Evolutionary conservation across 768 basidiomycete species (phyloP).

Genomic region (Boletellus ananiceps): DNA sequence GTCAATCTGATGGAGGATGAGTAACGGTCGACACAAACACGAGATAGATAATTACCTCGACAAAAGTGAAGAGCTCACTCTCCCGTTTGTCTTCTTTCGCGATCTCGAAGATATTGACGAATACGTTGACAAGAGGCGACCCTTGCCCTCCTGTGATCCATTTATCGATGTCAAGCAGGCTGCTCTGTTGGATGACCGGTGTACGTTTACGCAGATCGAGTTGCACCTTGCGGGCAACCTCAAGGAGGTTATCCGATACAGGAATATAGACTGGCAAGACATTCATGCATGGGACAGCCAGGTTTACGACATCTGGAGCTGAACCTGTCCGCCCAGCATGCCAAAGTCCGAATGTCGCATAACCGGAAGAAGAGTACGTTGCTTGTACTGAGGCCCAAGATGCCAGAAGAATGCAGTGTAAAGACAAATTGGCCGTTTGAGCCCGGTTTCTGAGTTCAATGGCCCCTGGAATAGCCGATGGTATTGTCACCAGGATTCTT

Average conservation of each 20-base stretch:
- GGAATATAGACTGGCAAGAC: slow-evolving; percentile 37
- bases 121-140: slow-evolving; percentile 37
- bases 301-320: slow-evolving; percentile 30
- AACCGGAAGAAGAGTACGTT: slow-evolving; percentile 19
- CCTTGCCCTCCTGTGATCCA: slow-evolving; percentile 32
- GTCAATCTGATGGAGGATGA: slow-evolving; percentile 24
- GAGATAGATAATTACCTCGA: slow-evolving; percentile 30
- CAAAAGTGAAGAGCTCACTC: slow-evolving; percentile 24
- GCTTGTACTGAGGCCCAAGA: slow-evolving; percentile 40
- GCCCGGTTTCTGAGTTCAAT: too few species aligned
- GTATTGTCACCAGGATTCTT: too few species aligned
- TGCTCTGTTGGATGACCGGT: slow-evolving; percentile 38
- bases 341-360: slow-evolving; percentile 43
- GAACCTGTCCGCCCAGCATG: slow-evolving; percentile 41
- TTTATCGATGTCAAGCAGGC: slow-evolving; percentile 32
- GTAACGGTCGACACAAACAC: slow-evolving; percentile 15
- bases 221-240: slow-evolving; percentile 32
- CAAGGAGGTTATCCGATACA: slow-evolving; percentile 17
- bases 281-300: slow-evolving; percentile 46
- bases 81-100: slow-evolving; percentile 22
- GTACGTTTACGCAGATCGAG: slow-evolving; percentile 36
- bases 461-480: too few species aligned
- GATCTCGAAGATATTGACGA: slow-evolving; percentile 40
- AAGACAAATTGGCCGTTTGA: slow-evolving; percentile 29
- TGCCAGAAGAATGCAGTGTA: slow-evolving; percentile 40